Conservation (phyloP, 163 green algal genomes). For the Chloromonas sp. region DNA sequence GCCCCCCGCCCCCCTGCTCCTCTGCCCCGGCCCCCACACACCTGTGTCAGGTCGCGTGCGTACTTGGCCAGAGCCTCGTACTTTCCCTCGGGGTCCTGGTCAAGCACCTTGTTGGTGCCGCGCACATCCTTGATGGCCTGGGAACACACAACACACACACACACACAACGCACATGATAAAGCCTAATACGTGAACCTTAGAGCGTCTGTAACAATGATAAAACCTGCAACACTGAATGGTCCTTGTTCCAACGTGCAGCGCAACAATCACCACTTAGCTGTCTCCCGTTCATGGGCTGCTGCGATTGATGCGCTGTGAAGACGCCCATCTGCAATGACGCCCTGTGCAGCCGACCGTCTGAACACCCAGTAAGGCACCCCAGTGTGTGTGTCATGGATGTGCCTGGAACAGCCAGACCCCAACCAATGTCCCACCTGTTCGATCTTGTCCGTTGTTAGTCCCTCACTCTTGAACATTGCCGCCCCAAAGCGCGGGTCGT, state of each 20-base stretch:
- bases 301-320: too few relatives aligned
- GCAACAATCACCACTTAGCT: too few relatives aligned
- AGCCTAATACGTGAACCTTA: neutral
- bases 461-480: constrained; percentile 57
- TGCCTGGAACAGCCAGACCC: too few relatives aligned
- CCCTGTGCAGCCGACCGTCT: too few relatives aligned
- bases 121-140: constrained; percentile 73
- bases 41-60: constrained; percentile 83
- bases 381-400: too few relatives aligned
- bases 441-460: constrained; percentile 52
- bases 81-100: constrained; percentile 77
- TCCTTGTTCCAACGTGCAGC: too few relatives aligned
- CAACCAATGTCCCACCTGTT: constrained; percentile 14
- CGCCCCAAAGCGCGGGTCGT: constrained; percentile 72
- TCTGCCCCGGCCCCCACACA: neutral
- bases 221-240: too few relatives aligned
- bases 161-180: neutral
- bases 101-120: constrained; percentile 45
- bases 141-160: neutral
- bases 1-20: too few relatives aligned
- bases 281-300: too few relatives aligned
- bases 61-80: constrained; percentile 93
- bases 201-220: too few relatives aligned
- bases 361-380: too few relatives aligned
- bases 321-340: too few relatives aligned